Percentiles rank a stretch among this genome's conserved stretches.
These are phyloP conservation scores for Sporothrix curviconia DNA, from an alignment of 2,329 filamentous ascomycete genomes.

Conservation along the genomic window DNA sequence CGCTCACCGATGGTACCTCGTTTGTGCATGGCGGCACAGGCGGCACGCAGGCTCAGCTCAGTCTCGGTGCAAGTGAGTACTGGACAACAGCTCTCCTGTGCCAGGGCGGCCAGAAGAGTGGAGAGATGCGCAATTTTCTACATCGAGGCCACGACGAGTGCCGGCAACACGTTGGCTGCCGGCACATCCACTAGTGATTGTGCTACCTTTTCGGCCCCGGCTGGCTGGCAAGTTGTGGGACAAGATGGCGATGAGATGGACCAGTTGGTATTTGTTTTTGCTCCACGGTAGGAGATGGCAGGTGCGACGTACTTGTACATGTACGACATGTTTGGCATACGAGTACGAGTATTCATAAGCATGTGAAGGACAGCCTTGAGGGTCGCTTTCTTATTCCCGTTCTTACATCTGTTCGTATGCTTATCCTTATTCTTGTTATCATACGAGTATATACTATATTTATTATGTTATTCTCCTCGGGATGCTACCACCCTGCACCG, in stretches of 20 bases:
- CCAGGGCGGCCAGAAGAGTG: constrained; percentile 39
- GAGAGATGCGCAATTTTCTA: constrained; percentile 49
- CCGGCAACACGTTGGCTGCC: constrained; percentile 37
- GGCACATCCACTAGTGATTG: constrained; percentile 44
- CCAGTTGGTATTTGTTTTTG: constrained; percentile 44
- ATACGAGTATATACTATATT: too few species aligned
- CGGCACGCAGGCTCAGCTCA: constrained; percentile 37
- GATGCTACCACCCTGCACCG: too few species aligned
- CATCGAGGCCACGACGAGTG: constrained; percentile 45
- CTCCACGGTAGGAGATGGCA: constrained; percentile 30
- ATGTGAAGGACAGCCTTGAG: too few species aligned
- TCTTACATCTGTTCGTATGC: too few species aligned
- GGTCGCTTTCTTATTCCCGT: too few species aligned
- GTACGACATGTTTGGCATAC: too few species aligned
- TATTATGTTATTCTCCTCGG: too few species aligned
- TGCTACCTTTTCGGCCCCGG: constrained; percentile 37
- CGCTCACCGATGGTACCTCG: constrained; percentile 40
- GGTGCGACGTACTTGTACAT: too few species aligned
- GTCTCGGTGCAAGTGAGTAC: constrained; percentile 40
- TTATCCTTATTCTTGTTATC: too few species aligned
- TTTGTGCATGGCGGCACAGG: constrained; percentile 49
- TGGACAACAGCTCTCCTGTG: constrained; percentile 45
- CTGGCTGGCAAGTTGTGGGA: constrained; percentile 46
- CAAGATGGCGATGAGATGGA: constrained; percentile 50
- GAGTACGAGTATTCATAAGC: too few species aligned